Evolutionary conservation across 1,139 yeast genomes (phyloP), one percentile per base, ranked within the genome.

Genomic region (Yamadazyma atmosphaerica): DNA sequence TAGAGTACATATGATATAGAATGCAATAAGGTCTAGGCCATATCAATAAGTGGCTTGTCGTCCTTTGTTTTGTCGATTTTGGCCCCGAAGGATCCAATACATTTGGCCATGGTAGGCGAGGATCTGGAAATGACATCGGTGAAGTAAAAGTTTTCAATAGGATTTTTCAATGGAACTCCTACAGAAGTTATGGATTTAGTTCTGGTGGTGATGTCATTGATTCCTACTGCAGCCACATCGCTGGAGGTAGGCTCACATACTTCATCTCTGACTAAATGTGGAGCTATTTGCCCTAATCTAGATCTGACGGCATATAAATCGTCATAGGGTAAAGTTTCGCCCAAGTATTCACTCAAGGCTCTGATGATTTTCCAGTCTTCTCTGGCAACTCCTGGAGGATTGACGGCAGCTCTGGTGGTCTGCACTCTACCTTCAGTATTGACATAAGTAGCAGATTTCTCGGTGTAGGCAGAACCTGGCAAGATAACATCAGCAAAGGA

Each of bases 381-480:
- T 61, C 96, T 83, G 32, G 95, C 95, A 39, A 79, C 86, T 29
- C 94, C 95, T 38, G 95, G 95, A n/a, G 95, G 83, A 46, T 84
- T 86, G 17, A 88, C 83, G 29, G 95, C 94, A 35, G 96, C 95
- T 52, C 94, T 79, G 3, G 95, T 85, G 42, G 75, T 67, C 71
- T 87, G 96, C 10, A 89, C 79, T 61, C 96, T 82, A 51, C 96
- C 96, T 67, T 87, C 96, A 34, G 95, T 86, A 67, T 87, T 87
- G 46, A 87, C 90, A 62, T 79, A 87, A n/a, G 95, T 87, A 45
- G 86, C 92, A 24, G 83, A 68, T 68, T 87, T 87, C 63, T 87
- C 96, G 32, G 96, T 87, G 75, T 84, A 87, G 32, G 96, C 95
- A 28, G 92, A 76, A 39, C 92, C 92, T 40, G 96, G 96, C 51